A percentile compares a stretch with the other conserved stretches of the same genome.
Conservation (phyloP, 2,329 filamentous ascomycete genomes). For the Ceratocystis albifundus region DNA sequence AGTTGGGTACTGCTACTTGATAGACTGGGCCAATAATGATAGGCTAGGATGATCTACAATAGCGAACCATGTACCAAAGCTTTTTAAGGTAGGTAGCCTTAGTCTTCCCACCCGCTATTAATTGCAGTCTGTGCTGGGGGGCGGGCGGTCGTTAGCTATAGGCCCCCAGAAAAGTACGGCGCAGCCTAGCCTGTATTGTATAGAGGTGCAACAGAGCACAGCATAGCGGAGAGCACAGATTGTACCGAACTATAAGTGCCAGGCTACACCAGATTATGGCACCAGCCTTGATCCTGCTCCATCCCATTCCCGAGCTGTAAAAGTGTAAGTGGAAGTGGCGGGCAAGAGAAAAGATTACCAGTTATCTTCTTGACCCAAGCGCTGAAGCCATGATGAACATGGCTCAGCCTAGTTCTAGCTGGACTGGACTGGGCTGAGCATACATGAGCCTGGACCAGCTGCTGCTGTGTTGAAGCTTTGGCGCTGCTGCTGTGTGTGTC, state of each 20-base stretch:
- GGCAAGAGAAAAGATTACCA: background rate
- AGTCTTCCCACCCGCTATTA: background rate
- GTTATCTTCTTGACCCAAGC: background rate
- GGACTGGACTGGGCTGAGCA: background rate
- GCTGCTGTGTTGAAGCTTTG: background rate
- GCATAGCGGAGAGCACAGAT: too few relatives aligned
- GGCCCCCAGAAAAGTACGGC: background rate
- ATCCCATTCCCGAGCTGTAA: constrained; percentile 4
- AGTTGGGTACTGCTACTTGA: too few relatives aligned
- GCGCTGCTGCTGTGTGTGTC: background rate
- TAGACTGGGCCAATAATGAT: background rate
- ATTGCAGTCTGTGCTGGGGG: background rate
- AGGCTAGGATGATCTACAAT: background rate
- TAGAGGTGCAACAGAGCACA: too few relatives aligned
- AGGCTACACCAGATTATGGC: background rate
- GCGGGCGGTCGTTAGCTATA: background rate
- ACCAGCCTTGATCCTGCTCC: background rate
- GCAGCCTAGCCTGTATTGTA: too few relatives aligned
- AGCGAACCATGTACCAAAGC: background rate
- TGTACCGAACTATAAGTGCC: too few relatives aligned
- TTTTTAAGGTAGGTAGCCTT: constrained; percentile 1
- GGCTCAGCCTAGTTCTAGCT: background rate
- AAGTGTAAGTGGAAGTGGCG: background rate
- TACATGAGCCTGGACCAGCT: background rate
- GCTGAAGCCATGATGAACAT: background rate